phyloP scores from a whole-genome alignment of 2,329 filamentous ascomycete genomes.

The Alternaria postmessia region DNA sequence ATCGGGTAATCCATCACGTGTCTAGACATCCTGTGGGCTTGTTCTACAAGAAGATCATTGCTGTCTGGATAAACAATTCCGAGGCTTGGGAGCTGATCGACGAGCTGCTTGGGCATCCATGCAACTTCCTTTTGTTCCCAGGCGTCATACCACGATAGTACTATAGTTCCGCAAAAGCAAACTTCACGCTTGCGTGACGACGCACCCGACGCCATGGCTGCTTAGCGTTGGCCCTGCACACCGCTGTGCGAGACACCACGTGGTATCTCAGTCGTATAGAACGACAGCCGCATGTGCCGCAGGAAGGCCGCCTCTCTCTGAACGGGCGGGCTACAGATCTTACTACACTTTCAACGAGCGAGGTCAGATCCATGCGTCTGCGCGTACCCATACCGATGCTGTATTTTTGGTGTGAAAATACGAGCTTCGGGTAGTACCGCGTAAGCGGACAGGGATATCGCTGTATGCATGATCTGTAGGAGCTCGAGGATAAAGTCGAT shows the following conservation, averaged over 20 bases:
- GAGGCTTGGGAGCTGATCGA: not conserved
- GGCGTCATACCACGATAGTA: not conserved
- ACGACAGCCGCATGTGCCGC: not conserved
- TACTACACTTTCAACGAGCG: not conserved
- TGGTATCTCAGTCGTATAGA: not conserved
- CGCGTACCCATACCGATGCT: not conserved
- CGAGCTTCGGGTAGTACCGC: slow-evolving; percentile 9
- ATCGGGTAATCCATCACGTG: too few relatives aligned
- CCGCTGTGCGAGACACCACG: not conserved
- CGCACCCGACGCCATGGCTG: not conserved
- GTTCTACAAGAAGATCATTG: not conserved
- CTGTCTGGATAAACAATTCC: not conserved
- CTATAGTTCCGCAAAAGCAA: slow-evolving; percentile 2
- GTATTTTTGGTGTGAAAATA: not conserved
- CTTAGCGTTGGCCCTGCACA: not conserved
- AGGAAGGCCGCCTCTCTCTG: too few relatives aligned
- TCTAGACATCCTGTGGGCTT: not conserved
- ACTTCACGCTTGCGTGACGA: not conserved
- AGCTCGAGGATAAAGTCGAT: not conserved
- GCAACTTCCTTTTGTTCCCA: not conserved
- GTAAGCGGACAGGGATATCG: not conserved
- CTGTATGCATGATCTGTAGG: not conserved
- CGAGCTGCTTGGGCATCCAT: not conserved
- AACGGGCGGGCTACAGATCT: not conserved
- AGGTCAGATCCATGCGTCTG: not conserved